A percentile compares a stretch with the other conserved stretches of the same genome.
Evolutionary conservation across 2,329 filamentous ascomycete genomes (phyloP).

Genomic region (Colletotrichum endophyticum): DNA sequence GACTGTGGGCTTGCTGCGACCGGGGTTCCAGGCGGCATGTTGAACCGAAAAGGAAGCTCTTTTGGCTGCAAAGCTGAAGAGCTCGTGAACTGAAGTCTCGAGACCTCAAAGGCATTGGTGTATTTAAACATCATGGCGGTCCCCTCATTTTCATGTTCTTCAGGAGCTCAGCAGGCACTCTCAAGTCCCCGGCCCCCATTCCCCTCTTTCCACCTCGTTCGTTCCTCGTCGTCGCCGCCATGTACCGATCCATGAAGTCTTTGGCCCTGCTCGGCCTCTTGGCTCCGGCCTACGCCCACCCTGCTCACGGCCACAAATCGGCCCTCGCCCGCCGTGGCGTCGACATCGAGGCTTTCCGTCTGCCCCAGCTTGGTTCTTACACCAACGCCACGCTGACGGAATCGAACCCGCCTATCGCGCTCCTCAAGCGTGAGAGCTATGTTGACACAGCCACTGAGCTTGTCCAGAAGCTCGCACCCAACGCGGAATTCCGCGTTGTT

Average conservation of each 20-base stretch:
- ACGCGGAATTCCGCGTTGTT: slow-evolving; percentile 47
- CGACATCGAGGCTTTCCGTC: slow-evolving; percentile 35
- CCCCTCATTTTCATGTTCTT: background rate
- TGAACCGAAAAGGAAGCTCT: slow-evolving; percentile 11
- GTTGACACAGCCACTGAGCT: slow-evolving; percentile 43
- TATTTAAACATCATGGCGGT: background rate
- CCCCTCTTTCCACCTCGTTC: background rate
- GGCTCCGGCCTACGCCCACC: slow-evolving; percentile 37
- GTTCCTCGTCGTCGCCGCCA: background rate
- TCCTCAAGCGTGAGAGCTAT: slow-evolving; percentile 37
- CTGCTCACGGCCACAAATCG: slow-evolving; percentile 25
- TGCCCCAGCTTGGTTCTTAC: slow-evolving; percentile 35
- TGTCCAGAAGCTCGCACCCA: slow-evolving; percentile 35
- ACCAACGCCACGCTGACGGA: slow-evolving; percentile 30
- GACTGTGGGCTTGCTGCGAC: background rate
- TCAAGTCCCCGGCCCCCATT: background rate
- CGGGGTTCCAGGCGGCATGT: background rate
- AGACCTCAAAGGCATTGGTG: background rate
- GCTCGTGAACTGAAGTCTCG: background rate
- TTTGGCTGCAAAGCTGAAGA: background rate
- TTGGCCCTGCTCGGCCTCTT: slow-evolving; percentile 36
- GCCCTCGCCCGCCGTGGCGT: slow-evolving; percentile 32
- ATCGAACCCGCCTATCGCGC: slow-evolving; percentile 25
- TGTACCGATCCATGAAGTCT: slow-evolving; percentile 33
- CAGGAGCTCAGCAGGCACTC: slow-evolving; percentile 4